phyloP scores from a whole-genome alignment of 73 alveolate species.

The Uronychia binucleata region DNA sequence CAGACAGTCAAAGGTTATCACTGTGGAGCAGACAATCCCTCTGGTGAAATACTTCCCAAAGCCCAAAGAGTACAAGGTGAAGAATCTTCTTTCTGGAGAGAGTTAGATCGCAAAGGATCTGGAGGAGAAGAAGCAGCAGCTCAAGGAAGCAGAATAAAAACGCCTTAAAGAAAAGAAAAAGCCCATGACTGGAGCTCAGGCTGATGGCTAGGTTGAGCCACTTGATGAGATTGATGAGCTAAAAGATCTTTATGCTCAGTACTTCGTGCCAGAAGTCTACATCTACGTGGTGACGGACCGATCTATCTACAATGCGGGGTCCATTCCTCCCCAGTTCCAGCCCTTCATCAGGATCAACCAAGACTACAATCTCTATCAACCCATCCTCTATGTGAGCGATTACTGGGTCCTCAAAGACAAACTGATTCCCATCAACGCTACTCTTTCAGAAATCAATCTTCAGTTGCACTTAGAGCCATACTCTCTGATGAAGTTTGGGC shows the following conservation, averaged over 20 bases:
- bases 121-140: not conserved
- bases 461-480: constrained; percentile 57
- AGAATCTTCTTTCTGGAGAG: constrained; percentile 4
- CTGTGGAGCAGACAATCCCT: constrained; percentile 7
- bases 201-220: constrained; percentile 10
- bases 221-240: constrained; percentile 37
- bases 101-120: not conserved
- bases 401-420: constrained; percentile 53
- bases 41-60: constrained; percentile 36
- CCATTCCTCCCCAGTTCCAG: constrained; percentile 72
- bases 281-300: constrained; percentile 64
- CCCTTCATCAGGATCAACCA: constrained; percentile 11
- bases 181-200: constrained; percentile 23
- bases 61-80: not conserved
- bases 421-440: constrained; percentile 51
- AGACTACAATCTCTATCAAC: constrained; percentile 36
- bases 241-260: not conserved
- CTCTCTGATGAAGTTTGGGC: constrained; percentile 41
- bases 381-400: constrained; percentile 46
- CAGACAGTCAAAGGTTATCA: not conserved
- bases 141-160: constrained; percentile 11
- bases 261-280: constrained; percentile 65
- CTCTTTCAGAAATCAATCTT: constrained; percentile 47
- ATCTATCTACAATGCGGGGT: constrained; percentile 37
- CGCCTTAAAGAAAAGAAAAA: constrained; percentile 16